phyloP scores from a whole-genome alignment of 306 rosid species.

The Prunus davidiana region DNA sequence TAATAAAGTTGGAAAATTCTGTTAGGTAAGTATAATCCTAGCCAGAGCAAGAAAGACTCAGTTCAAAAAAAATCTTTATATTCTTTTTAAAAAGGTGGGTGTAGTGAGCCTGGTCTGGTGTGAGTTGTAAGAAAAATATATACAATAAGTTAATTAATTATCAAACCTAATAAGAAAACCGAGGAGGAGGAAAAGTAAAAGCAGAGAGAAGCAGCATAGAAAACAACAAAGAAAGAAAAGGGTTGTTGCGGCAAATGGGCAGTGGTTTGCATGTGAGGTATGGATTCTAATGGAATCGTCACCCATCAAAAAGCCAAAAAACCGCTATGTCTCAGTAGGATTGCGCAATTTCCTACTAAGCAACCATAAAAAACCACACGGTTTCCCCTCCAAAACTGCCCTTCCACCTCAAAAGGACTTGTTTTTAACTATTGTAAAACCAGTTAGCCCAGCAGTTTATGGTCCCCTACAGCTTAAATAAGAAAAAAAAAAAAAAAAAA shows the following conservation, averaged over 20 bases:
- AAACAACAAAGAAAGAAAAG: constrained; percentile 16
- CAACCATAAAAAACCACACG: constrained; percentile 69
- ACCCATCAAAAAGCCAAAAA: constrained; percentile 27
- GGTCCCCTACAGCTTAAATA: constrained; percentile 34
- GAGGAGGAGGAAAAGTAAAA: neutral
- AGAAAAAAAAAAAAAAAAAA: neutral
- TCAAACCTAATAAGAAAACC: neutral
- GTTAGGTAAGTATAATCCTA: neutral
- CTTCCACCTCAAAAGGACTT: neutral
- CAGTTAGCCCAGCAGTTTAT: constrained; percentile 21
- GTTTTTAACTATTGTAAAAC: neutral
- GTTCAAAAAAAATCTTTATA: neutral
- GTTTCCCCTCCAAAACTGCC: constrained; percentile 38
- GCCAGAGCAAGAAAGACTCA: constrained; percentile 2
- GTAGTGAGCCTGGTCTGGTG: neutral
- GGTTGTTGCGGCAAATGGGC: constrained; percentile 48
- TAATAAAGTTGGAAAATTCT: neutral
- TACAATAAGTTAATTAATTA: too few relatives aligned
- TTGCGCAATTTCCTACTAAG: constrained; percentile 28
- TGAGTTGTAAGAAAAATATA: neutral
- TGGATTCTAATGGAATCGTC: constrained; percentile 23
- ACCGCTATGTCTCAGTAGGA: constrained; percentile 50
- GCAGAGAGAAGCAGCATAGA: constrained; percentile 1
- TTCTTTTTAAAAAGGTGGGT: neutral
- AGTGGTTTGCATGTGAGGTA: constrained; percentile 53